These are phyloP conservation scores for Arabidopsis lyrata DNA, from an alignment of 441 rosid genomes.

Conservation along the genomic window DNA sequence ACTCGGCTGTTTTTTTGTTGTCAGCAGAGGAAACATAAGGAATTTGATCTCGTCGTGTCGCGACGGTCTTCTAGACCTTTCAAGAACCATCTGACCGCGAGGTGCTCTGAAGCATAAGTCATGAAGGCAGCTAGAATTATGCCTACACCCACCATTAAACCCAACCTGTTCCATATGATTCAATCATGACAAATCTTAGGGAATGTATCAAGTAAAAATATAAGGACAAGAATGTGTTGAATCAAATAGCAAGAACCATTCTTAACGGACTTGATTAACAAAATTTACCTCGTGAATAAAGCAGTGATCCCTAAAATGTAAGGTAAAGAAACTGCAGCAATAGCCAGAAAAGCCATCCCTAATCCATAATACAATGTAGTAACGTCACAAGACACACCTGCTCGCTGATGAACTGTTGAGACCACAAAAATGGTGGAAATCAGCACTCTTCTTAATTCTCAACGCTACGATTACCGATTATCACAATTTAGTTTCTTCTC, in stretches of 20 bases:
- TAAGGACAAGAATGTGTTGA: conserved; percentile 10
- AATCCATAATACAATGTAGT: conserved; percentile 70
- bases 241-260: conserved; percentile 8
- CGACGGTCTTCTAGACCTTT: conserved; percentile 75
- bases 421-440: conserved; percentile 5
- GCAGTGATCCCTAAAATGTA: conserved; percentile 85
- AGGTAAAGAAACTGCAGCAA: conserved; percentile 77
- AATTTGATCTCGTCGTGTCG: conserved; percentile 57
- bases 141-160: conserved; percentile 81
- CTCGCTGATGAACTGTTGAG: conserved; percentile 76
- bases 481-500: neutral
- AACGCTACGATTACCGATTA: neutral
- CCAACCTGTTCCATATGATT: conserved; percentile 64
- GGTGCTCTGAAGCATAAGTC: conserved; percentile 91
- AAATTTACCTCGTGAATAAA: conserved; percentile 73
- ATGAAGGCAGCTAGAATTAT: conserved; percentile 80
- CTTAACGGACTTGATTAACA: neutral
- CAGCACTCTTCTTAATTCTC: conserved; percentile 20
- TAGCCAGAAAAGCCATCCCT: conserved; percentile 78
- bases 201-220: conserved; percentile 11
- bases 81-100: conserved; percentile 69
- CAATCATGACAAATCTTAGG: conserved; percentile 9
- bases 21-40: conserved; percentile 59
- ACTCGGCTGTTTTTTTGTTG: conserved; percentile 1
- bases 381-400: conserved; percentile 58